Percentiles rank a stretch among this genome's conserved stretches.
Evolutionary conservation across 2,329 filamentous ascomycete species (phyloP).

Genomic region (Cadophora gregata): DNA sequence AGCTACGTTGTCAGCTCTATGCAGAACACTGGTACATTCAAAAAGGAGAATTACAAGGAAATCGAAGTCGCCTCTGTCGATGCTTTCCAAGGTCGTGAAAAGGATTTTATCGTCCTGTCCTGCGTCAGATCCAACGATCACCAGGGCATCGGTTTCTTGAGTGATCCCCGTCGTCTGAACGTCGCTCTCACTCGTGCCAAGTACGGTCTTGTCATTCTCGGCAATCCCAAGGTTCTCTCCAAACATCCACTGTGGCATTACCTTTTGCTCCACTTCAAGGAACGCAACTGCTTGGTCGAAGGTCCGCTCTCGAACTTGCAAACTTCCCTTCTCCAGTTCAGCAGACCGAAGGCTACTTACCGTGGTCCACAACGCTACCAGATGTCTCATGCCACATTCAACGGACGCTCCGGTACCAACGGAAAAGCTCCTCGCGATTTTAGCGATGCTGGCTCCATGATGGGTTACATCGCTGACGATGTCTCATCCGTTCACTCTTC

Average conservation of each 20-base stretch:
- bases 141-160: constrained; percentile 98
- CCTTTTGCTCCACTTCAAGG: constrained; percentile 94
- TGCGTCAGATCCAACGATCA: constrained; percentile 99
- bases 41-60: constrained; percentile 98
- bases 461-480: constrained; percentile 96
- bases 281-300: constrained; percentile 93
- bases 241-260: constrained; percentile 99
- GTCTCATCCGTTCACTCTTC: constrained; percentile 96
- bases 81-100: constrained; percentile 98
- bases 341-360: constrained; percentile 89
- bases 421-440: constrained; percentile 44
- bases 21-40: constrained; percentile 96
- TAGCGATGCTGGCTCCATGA: constrained; percentile 80
- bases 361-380: constrained; percentile 88
- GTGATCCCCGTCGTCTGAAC: constrained; percentile 94
- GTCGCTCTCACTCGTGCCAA: constrained; percentile 96
- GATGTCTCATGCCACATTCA: constrained; percentile 67
- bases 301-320: constrained; percentile 96
- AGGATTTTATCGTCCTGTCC: constrained; percentile 97
- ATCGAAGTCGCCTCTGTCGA: constrained; percentile 98
- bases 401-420: constrained; percentile 42
- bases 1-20: constrained; percentile 99
- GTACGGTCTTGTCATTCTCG: constrained; percentile 93
- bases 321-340: constrained; percentile 92
- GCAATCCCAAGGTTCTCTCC: constrained; percentile 95